These are phyloP conservation scores for Ophiocytium majus DNA, from an alignment of 352 stramenopile genomes.

Conservation along the genomic window DNA sequence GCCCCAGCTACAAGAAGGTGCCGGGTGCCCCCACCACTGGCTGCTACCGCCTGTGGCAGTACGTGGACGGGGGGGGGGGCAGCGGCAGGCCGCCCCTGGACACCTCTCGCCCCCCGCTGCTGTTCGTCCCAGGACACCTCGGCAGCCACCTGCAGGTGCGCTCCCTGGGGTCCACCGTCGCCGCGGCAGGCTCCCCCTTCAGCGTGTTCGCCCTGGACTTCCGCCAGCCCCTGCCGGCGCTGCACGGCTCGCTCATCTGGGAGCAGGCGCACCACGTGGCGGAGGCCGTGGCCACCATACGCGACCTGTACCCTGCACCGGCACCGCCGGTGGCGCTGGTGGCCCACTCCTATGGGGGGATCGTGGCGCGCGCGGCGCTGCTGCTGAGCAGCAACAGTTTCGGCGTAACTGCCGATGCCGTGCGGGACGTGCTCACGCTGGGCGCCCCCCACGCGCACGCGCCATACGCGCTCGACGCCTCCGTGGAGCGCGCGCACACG, in stretches of 20 bases:
- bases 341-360: neutral
- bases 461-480: neutral
- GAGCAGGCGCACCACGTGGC: neutral
- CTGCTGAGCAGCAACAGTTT: neutral
- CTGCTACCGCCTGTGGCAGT: neutral
- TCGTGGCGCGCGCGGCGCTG: neutral
- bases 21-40: neutral
- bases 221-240: neutral
- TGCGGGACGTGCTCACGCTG: neutral
- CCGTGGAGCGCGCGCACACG: neutral
- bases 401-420: neutral
- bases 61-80: neutral
- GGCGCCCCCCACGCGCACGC: neutral
- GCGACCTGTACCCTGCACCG: neutral
- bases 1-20: neutral
- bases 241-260: slow-evolving; percentile 10
- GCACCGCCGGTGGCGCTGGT: neutral
- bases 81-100: neutral
- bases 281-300: neutral
- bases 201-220: neutral
- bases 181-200: neutral
- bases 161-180: neutral
- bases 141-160: slow-evolving; percentile 4
- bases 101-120: neutral
- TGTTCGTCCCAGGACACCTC: slow-evolving; percentile 11